Percentiles rank a stretch among this genome's conserved stretches.
These are phyloP conservation scores for Neospora caninum DNA, from an alignment of 169 alveolate genomes.

Conservation along the genomic window DNA sequence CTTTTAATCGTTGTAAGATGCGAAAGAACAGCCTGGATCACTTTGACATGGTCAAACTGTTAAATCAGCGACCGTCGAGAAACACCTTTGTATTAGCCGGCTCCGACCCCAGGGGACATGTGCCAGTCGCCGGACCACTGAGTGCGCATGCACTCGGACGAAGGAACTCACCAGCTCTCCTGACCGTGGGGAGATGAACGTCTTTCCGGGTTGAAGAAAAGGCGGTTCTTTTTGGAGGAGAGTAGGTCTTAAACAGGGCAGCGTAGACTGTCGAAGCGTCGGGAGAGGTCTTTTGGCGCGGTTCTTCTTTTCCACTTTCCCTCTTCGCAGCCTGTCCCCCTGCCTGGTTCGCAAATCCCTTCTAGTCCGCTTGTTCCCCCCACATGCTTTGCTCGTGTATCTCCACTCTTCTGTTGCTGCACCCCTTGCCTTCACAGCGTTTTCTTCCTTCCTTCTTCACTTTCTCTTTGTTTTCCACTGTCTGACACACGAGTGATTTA, in stretches of 20 bases:
- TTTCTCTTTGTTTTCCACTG: background rate
- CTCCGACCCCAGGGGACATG: background rate
- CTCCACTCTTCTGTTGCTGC: background rate
- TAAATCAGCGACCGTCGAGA: background rate
- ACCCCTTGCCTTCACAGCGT: background rate
- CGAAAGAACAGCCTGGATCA: too few species aligned
- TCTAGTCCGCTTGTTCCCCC: background rate
- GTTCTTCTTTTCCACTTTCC: background rate
- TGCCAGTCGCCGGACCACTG: background rate
- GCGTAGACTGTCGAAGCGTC: background rate
- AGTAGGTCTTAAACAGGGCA: background rate
- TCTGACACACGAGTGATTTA: background rate
- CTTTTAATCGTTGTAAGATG: too few species aligned
- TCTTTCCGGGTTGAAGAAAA: background rate
- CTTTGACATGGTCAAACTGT: too few species aligned
- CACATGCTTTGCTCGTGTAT: background rate
- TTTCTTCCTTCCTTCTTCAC: background rate
- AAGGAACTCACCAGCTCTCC: background rate
- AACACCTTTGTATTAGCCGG: background rate
- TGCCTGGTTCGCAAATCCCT: background rate
- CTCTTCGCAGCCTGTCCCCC: background rate
- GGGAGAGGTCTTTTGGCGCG: background rate
- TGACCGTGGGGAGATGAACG: background rate
- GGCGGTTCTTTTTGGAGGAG: background rate
- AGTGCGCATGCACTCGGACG: constrained; percentile 5